Percentiles rank a stretch among this genome's conserved stretches.
phyloP scores from a whole-genome alignment of 768 basidiomycete species.

The Mycena albidolilacea region DNA sequence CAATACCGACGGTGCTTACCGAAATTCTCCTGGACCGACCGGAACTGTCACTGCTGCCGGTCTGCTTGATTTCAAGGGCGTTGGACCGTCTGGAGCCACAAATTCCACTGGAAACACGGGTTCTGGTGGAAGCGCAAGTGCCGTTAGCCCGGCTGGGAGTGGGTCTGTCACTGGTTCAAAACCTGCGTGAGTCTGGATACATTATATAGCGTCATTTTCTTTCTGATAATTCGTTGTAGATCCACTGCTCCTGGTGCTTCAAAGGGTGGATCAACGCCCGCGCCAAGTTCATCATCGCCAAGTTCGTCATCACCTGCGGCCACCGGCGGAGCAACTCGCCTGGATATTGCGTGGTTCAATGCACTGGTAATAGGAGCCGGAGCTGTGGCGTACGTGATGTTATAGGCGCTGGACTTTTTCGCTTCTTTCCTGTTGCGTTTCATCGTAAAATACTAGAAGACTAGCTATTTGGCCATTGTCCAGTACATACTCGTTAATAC shows the following conservation, averaged over 20 bases:
- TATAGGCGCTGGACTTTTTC: conserved; percentile 5
- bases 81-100: background rate
- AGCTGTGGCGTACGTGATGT: conserved; percentile 1
- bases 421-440: background rate
- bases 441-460: background rate
- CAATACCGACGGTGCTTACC: background rate
- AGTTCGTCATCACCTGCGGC: background rate
- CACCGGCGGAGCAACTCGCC: background rate
- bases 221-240: conserved; percentile 6
- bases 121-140: background rate
- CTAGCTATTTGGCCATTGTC: too few relatives aligned
- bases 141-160: background rate
- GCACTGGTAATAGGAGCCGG: background rate
- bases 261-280: background rate
- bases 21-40: background rate
- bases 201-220: background rate
- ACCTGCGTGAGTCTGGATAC: background rate
- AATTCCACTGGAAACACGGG: background rate
- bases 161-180: background rate
- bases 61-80: conserved; percentile 3
- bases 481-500: background rate
- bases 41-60: background rate
- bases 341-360: conserved; percentile 6
- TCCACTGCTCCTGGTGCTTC: background rate
- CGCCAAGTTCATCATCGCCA: background rate